These are phyloP conservation scores for Huiozyma sinensis DNA, from an alignment of 805 yeast species.

Conservation along the genomic window DNA sequence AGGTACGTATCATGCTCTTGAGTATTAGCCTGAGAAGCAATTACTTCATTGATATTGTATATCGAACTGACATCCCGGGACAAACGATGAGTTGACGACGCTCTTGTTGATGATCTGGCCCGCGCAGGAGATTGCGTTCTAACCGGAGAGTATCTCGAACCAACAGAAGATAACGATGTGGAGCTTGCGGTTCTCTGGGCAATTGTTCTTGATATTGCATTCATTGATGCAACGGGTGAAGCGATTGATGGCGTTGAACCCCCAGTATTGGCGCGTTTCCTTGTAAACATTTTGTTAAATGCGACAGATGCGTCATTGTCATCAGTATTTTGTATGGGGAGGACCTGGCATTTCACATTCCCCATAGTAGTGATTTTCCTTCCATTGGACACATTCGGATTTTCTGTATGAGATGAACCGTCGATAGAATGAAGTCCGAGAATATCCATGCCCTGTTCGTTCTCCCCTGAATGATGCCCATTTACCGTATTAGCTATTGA, in stretches of 20 bases:
- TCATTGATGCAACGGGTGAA: conserved; percentile 1
- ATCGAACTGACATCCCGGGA: conserved; percentile 20
- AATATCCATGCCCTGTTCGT: too few relatives aligned
- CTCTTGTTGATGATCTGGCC: conserved; percentile 22
- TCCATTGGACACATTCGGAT: not conserved
- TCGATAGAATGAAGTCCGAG: not conserved
- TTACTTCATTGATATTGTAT: conserved; percentile 11
- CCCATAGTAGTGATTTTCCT: not conserved
- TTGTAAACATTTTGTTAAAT: conserved; percentile 26
- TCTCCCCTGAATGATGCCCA: too few relatives aligned
- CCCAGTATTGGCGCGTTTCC: conserved; percentile 23
- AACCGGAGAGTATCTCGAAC: conserved; percentile 22
- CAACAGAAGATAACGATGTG: conserved; percentile 17
- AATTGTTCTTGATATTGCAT: conserved; percentile 2
- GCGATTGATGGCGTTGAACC: conserved; percentile 14
- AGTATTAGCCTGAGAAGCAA: conserved; percentile 2
- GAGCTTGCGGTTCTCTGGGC: conserved; percentile 16
- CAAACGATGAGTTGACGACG: conserved; percentile 16
- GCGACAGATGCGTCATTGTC: conserved; percentile 30
- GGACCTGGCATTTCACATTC: too few relatives aligned
- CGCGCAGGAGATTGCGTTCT: conserved; percentile 24
- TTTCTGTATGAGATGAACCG: not conserved
- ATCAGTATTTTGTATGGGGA: conserved; percentile 5
- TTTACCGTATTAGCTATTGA: not conserved
- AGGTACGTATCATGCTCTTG: conserved; percentile 10